Percentiles rank a stretch among this genome's conserved stretches.
Evolutionary conservation across 495 filamentous ascomycete genomes (phyloP).

Genomic region (Parathielavia hyrcaniae): DNA sequence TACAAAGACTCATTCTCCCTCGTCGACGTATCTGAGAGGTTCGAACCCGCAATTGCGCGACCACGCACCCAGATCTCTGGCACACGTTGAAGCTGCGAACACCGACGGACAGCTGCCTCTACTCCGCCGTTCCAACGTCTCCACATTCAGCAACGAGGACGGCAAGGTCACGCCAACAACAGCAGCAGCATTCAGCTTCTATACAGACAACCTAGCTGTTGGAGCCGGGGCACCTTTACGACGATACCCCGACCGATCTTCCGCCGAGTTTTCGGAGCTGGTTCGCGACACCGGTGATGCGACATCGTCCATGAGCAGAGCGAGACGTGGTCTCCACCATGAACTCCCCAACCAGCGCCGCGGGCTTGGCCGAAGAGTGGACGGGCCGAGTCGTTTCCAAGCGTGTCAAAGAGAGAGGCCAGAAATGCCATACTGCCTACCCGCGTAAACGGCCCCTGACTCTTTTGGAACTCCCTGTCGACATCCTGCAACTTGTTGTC

Average conservation of each 20-base stretch:
- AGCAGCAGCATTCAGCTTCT: not conserved
- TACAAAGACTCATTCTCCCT: not conserved
- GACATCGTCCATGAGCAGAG: constrained; percentile 9
- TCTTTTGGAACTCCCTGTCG: constrained; percentile 77
- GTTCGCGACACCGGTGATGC: constrained; percentile 4
- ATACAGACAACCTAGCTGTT: not conserved
- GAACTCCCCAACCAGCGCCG: constrained; percentile 3
- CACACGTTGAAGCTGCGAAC: too few species aligned
- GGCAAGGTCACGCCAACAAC: not conserved
- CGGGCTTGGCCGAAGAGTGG: constrained; percentile 6
- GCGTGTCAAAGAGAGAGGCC: constrained; percentile 40
- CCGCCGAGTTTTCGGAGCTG: too few species aligned
- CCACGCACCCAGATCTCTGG: not conserved
- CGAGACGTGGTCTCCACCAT: constrained; percentile 6
- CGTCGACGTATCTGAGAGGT: too few species aligned
- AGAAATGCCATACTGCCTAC: constrained; percentile 36
- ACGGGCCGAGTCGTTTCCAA: constrained; percentile 19
- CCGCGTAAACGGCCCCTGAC: constrained; percentile 35
- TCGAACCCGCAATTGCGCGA: not conserved
- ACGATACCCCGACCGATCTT: too few species aligned
- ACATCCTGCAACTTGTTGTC: constrained; percentile 80
- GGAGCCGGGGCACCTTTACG: too few species aligned
- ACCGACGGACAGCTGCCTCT: too few species aligned
- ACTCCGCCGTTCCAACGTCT: not conserved
- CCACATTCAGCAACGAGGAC: not conserved